Evolutionary conservation across 2,329 filamentous ascomycete genomes (phyloP).

Genomic region (Aspergillus felis): DNA sequence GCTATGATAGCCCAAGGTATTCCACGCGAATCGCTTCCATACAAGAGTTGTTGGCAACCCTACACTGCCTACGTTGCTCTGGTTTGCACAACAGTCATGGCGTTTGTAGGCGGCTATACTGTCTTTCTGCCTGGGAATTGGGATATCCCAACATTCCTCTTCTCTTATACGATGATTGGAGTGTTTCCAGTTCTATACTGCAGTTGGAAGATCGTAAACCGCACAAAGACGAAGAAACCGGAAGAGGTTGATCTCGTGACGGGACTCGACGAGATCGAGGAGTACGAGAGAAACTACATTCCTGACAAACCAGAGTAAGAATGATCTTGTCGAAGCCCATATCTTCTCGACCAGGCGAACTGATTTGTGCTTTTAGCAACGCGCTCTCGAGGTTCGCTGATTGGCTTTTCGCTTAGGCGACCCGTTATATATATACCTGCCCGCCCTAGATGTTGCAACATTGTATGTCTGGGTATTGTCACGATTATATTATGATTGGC

Average conservation of each 20-base stretch:
- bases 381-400: constrained; percentile 16
- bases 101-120: constrained; percentile 69
- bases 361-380: constrained; percentile 17
- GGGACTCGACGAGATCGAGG: constrained; percentile 63
- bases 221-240: constrained; percentile 55
- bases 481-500: background rate
- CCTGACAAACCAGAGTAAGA: constrained; percentile 51
- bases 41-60: constrained; percentile 66
- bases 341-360: constrained; percentile 2
- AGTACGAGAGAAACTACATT: constrained; percentile 62
- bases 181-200: constrained; percentile 66
- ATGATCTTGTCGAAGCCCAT: background rate
- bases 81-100: constrained; percentile 63
- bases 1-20: constrained; percentile 67
- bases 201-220: constrained; percentile 68
- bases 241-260: constrained; percentile 60
- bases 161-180: constrained; percentile 72
- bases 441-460: background rate
- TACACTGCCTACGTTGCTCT: constrained; percentile 67
- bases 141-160: constrained; percentile 67
- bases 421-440: background rate
- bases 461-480: background rate
- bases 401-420: constrained; percentile 14
- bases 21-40: constrained; percentile 63
- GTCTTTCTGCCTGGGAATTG: constrained; percentile 69